Conservation (phyloP, 2,329 filamentous ascomycete species). For the Fusarium buxicola region DNA sequence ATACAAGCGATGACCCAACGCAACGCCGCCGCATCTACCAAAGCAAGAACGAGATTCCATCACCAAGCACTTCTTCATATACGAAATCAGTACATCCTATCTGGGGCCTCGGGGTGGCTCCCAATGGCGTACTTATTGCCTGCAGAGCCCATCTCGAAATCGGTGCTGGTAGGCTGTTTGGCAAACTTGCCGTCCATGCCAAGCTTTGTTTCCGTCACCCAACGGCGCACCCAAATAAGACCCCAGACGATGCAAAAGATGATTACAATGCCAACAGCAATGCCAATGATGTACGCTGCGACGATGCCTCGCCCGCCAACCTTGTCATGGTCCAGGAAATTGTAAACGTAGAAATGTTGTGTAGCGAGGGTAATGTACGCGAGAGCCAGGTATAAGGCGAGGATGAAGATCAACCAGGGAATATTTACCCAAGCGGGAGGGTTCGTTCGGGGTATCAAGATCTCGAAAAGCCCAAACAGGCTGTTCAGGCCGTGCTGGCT, state of each 20-base stretch:
- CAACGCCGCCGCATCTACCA: constrained; percentile 12
- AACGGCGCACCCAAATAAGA: constrained; percentile 62
- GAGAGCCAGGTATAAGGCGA: constrained; percentile 77
- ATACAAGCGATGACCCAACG: background rate
- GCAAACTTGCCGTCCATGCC: constrained; percentile 58
- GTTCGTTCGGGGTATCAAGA: constrained; percentile 73
- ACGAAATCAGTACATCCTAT: constrained; percentile 29
- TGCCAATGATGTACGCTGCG: constrained; percentile 72
- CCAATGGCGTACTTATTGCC: constrained; percentile 38
- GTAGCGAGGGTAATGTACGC: constrained; percentile 79
- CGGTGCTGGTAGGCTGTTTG: constrained; percentile 34
- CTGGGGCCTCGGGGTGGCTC: constrained; percentile 29
- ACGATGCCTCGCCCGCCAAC: constrained; percentile 61
- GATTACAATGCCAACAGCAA: constrained; percentile 63
- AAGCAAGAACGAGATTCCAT: background rate
- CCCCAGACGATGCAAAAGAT: constrained; percentile 65
- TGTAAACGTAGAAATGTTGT: constrained; percentile 80
- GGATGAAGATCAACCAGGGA: constrained; percentile 74
- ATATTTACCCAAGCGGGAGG: constrained; percentile 72
- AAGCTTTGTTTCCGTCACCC: constrained; percentile 61
- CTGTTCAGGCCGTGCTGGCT: constrained; percentile 82
- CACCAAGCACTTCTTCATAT: background rate
- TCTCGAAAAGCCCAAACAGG: constrained; percentile 79
- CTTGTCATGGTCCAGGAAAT: constrained; percentile 76
- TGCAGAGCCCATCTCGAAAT: constrained; percentile 46